phyloP scores from a whole-genome alignment of 345 rosid species.

The Carallia brachiata region DNA sequence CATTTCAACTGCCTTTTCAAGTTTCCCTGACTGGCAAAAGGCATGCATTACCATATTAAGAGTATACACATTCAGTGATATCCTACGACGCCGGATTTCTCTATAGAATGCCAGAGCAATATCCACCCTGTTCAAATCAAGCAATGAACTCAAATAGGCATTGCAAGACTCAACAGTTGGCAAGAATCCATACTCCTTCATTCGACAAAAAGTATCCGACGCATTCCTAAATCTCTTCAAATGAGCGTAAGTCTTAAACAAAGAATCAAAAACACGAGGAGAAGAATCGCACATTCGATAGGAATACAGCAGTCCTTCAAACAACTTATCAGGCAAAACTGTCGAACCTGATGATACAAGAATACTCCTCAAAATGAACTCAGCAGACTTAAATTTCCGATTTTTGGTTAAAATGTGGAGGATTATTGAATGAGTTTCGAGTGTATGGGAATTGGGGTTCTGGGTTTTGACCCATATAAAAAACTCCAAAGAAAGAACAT shows the following conservation, averaged over 20 bases:
- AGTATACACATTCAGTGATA: slow-evolving; percentile 73
- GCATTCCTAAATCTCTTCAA: slow-evolving; percentile 72
- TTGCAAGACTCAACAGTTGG: slow-evolving; percentile 79
- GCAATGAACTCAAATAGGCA: slow-evolving; percentile 67
- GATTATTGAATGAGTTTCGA: slow-evolving; percentile 53
- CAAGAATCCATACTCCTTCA: slow-evolving; percentile 68
- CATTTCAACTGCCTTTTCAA: slow-evolving; percentile 60
- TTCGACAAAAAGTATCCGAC: slow-evolving; percentile 46
- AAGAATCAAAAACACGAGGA: slow-evolving; percentile 65
- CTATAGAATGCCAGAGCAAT: slow-evolving; percentile 56
- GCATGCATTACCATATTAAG: slow-evolving; percentile 64
- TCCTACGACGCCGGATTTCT: slow-evolving; percentile 65
- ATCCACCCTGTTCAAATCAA: slow-evolving; percentile 54
- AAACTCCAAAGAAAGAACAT: slow-evolving; percentile 70
- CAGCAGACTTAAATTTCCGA: slow-evolving; percentile 70
- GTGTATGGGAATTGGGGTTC: slow-evolving; percentile 47
- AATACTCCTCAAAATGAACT: slow-evolving; percentile 45
- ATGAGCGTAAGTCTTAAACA: slow-evolving; percentile 68
- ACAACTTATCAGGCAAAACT: slow-evolving; percentile 54
- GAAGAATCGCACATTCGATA: slow-evolving; percentile 76
- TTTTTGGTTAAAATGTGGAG: slow-evolving; percentile 69
- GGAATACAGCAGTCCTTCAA: slow-evolving; percentile 54
- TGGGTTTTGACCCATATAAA: slow-evolving; percentile 58
- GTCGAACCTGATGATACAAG: slow-evolving; percentile 16
- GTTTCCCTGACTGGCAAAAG: slow-evolving; percentile 57